Base-by-base conservation (phyloP, 768 basidiomycete species). In the Leucosporidium scottii region DNA sequence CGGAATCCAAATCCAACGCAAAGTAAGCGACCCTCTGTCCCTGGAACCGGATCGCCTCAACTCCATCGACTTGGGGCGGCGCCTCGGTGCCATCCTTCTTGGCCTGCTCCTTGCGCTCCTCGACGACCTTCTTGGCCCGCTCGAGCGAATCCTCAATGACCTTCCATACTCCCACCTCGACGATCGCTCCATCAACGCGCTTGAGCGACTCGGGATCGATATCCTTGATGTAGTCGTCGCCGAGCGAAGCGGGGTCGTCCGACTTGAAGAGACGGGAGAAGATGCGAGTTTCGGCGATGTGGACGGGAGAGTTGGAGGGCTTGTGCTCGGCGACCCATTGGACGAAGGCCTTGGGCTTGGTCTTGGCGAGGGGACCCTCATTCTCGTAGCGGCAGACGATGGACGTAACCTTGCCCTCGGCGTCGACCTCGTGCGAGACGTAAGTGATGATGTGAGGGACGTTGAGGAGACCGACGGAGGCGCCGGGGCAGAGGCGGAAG, bases 401-500 rank as follows among this genome's bases (percentile, higher is more conserved):
- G 78, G 94, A 92, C 6, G 82, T 82, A 9, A 96, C 87, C 61
- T 85, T 80, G 28, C 91, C 90, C 0, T 86, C 86, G 4, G 77
- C 75, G 78, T 96, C 87, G 1, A 83, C 86, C 79, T 86, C 87
- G 82, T 87, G 90, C 7, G 89, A 90, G n/a, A 85, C 89, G 78
- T 91, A 94, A 28, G 92, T 93, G 76, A 99, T 89, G 12, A 93
- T 91, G 78, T 86, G 80, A 3, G 93, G 93, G 21, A 87, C 92
- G 77, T 93, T 89, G 83, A 97, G 94, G 31, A 99, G 81, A 21
- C 96, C 96, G 53, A 98, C 96, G 0, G 92, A 91, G 81, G 97
- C 97, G 56, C 93, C 93, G 10, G 96, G 96, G 21, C 94, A 91
- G 56, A 99, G 87, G 51, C 96, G 87, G 86, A 93, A 98, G 80